phyloP scores from a whole-genome alignment of 805 yeast genomes.

The Ogataea trehaloabstinens region DNA sequence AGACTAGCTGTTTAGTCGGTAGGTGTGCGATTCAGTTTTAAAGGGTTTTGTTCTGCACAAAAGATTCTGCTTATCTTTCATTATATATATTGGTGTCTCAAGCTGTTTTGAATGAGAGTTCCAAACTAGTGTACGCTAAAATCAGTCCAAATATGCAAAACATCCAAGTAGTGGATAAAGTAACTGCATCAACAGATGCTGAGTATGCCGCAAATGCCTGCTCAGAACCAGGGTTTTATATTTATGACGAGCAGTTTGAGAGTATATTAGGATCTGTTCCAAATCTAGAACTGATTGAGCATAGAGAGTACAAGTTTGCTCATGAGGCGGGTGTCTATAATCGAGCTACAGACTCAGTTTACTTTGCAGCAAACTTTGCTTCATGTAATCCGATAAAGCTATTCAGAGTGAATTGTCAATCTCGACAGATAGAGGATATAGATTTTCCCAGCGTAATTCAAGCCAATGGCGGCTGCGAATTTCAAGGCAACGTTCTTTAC shows the following conservation, averaged over 20 bases:
- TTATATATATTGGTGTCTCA: too few species aligned
- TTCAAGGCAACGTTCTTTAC: constrained; percentile 7
- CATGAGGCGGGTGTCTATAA: constrained; percentile 14
- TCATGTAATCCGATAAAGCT: constrained; percentile 7
- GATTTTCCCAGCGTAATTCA: constrained; percentile 6
- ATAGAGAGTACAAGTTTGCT: constrained; percentile 7
- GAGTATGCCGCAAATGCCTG: constrained; percentile 4
- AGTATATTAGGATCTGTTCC: constrained; percentile 5
- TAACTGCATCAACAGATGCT: constrained; percentile 3
- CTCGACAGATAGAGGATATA: constrained; percentile 6
- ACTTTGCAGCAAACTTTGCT: constrained; percentile 8
- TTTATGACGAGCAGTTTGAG: constrained; percentile 5
- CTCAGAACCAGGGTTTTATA: constrained; percentile 3
- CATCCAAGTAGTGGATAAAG: constrained; percentile 5
- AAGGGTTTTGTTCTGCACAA: too few species aligned
- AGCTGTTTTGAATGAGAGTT: too few species aligned
- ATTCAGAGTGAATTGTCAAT: constrained; percentile 6
- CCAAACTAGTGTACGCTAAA: too few species aligned
- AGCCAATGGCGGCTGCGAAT: constrained; percentile 11
- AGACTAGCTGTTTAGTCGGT: constrained; percentile 8
- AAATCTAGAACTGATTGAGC: constrained; percentile 1
- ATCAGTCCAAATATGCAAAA: background rate
- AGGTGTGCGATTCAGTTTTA: too few species aligned
- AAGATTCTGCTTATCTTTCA: too few species aligned
- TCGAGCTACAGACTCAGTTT: constrained; percentile 5